Evolutionary conservation across 495 filamentous ascomycete species (phyloP), one percentile per base, ranked within the genome.

Genomic region (Aspergillus olivimuriae): DNA sequence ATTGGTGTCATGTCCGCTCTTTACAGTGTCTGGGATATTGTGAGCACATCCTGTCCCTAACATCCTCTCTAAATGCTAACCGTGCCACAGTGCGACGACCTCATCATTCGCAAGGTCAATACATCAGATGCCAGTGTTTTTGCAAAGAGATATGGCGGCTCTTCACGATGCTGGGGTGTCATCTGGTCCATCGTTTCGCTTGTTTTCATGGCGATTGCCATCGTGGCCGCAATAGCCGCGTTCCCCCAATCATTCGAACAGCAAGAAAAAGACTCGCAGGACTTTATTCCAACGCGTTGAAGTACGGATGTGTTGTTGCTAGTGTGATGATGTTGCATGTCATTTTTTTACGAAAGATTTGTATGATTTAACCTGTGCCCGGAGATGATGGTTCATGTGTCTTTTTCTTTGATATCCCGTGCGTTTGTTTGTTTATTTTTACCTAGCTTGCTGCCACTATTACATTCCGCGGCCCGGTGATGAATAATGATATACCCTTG

Each of bases 1-100:
- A 87, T 90, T 44, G 86, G 84, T 12, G 84, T 89, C 39, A 89
- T 89, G 85, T 80, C 74, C 16, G 75, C 73, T 11, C 70, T 88
- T 9, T 89, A 89, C 55, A 84, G 80, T 50, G 84, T 85, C 20
- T 89, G 85, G 85, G 85, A 89, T 77, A 89, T 89, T 59, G 80
- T 84, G 59, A 66, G 80, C 65, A 45, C 4, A 6, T 10, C 17
- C 12, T 32, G 18, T 23, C 9, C 19, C 31, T 41, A 4, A 14
- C n/a, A 39, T 16, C 9, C 33, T 17, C 10, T 16, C 12, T 16
- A 8, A 17, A 26, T 16, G 12, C 43, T 54, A 37, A 44, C 33
- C 15, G 24, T 14, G 8, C 5, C 17, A n/a, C 28, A 75, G 68
- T 89, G 85, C 58, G 85, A 89, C 46, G 85, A 89, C 47, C 70